phyloP scores from a whole-genome alignment of 352 stramenopile genomes.

The Phytophthora ohioensis region DNA sequence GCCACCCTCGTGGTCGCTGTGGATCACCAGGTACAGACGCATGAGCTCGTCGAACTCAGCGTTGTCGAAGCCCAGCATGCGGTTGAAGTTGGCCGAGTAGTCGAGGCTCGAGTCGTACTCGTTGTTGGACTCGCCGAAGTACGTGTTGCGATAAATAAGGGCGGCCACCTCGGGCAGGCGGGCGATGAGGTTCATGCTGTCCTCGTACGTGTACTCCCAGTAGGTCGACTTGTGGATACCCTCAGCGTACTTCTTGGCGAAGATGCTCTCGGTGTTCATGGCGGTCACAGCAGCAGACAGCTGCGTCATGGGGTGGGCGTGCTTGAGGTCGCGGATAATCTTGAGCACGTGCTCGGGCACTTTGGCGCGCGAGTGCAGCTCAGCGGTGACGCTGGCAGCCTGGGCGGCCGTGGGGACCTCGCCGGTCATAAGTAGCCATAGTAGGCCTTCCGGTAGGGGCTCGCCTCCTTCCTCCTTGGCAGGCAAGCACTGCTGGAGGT shows the following conservation, averaged over 20 bases:
- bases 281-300: constrained; percentile 95
- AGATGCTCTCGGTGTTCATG: constrained; percentile 96
- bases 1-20: constrained; percentile 99
- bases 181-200: constrained; percentile 98
- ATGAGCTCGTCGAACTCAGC: constrained; percentile 99
- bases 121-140: constrained; percentile 96
- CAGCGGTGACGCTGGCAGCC: constrained; percentile 94
- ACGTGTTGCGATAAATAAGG: constrained; percentile 99
- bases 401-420: constrained; percentile 98
- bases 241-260: constrained; percentile 97
- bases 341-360: constrained; percentile 96
- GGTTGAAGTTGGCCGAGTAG: constrained; percentile 99
- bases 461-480: constrained; percentile 94
- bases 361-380: constrained; percentile 95
- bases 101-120: constrained; percentile 96
- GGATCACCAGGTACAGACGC: constrained; percentile 99
- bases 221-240: constrained; percentile 98
- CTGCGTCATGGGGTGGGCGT: constrained; percentile 99
- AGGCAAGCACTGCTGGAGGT: constrained; percentile 97
- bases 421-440: constrained; percentile 98
- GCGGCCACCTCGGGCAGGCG: constrained; percentile 97
- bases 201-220: constrained; percentile 98
- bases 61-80: constrained; percentile 98
- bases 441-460: constrained; percentile 96
- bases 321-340: constrained; percentile 96